Percentiles rank a stretch among this genome's conserved stretches.
phyloP scores from a whole-genome alignment of 2,329 filamentous ascomycete species.

The Coniochaeta sp. region DNA sequence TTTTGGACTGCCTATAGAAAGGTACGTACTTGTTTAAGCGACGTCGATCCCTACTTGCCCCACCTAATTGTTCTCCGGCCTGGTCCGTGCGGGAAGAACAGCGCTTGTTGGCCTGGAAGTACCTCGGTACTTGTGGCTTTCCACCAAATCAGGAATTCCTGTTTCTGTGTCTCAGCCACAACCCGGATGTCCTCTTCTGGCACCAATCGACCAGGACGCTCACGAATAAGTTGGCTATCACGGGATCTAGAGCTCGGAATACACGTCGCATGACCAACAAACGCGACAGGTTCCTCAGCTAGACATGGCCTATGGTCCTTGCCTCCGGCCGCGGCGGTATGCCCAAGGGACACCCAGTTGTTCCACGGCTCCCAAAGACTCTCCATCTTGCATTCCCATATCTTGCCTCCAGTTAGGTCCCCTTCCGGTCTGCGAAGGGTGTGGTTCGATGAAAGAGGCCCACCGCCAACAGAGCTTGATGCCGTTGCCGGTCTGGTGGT shows the following conservation, averaged over 20 bases:
- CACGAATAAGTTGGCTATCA: neutral
- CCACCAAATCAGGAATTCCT: neutral
- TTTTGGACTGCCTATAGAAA: too few species aligned
- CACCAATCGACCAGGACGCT: neutral
- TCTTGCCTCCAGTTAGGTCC: neutral
- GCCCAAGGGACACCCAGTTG: neutral
- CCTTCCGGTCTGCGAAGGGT: neutral
- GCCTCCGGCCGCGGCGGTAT: neutral
- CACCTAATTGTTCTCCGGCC: neutral
- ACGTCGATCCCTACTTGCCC: neutral
- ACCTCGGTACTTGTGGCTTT: neutral
- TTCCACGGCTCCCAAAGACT: neutral
- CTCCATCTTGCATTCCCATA: neutral
- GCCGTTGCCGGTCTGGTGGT: neutral
- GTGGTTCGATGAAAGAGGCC: neutral
- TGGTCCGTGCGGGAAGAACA: neutral
- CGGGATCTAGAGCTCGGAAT: neutral
- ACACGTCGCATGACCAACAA: neutral
- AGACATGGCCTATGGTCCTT: neutral
- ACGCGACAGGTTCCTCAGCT: neutral
- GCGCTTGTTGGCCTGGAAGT: neutral
- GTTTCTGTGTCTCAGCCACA: neutral
- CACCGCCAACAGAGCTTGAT: neutral
- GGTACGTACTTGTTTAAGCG: neutral
- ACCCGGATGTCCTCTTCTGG: neutral